Evolutionary conservation across 345 rosid genomes (phyloP), one percentile per base, ranked within the genome.

Genomic region (Isatis tinctoria): DNA sequence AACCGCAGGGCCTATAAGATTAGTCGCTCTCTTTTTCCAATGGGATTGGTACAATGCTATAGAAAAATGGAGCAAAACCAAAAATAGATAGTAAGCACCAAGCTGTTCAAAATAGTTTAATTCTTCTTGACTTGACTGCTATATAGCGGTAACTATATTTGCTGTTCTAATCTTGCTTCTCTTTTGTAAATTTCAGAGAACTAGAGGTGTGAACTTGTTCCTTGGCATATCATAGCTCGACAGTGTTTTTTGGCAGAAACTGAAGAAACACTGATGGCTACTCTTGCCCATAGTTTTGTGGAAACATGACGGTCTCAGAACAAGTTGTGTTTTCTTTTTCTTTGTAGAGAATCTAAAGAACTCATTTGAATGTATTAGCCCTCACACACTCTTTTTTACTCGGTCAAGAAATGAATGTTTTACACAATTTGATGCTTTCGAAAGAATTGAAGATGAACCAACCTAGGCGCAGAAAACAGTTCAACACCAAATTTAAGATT

Each of bases 31-130:
- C 28, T 82, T 68, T 64, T 88, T 87, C 63, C 90, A 82, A 44
- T 90, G 98, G 97, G 90, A 80, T 72, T 88, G 91, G 95, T 94
- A 91, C 37, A 67, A 80, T 27, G 82, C 79, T 33, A 91, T 89
- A 35, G 86, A 84, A 17, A 77, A 72, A 12, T 77, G 76, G 80
- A 77, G 62, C 73, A 77, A 49, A 49, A 65, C 72, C 67, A 65
- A 39, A 41, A 71, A 26, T 2, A 37, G 45, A 17, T n/a, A 28
- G 80, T 49, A 65, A 77, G 76, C 65, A 35, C 26, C 43, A 53
- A 75, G 40, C 40, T 4, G 33, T 58, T 59, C 37, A 6, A 26
- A 14, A 35, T 12, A 59, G 32, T 3, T 3, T 1, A 30, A 10
- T n/a, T 9, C 56, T 17, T 59, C 43, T 26, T 56, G 11, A 14